Conservation (phyloP, 83 land plant genomes). For the Diphasiastrum complanatum region DNA sequence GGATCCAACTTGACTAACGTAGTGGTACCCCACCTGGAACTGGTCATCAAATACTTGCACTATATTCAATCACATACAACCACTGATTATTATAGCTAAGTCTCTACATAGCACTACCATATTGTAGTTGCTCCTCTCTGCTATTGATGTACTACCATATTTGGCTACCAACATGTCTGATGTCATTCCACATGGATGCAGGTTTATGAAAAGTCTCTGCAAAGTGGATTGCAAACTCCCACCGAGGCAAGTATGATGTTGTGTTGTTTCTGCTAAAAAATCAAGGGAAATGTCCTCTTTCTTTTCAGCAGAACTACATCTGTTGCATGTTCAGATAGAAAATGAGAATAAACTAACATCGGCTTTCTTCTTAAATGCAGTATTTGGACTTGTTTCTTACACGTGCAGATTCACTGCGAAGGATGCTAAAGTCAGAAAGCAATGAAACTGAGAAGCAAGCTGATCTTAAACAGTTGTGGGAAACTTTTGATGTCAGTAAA, state of each 20-base stretch:
- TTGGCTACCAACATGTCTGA: not conserved
- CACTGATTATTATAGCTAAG: too few species aligned
- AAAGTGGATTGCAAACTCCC: constrained; percentile 48
- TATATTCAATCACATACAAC: too few species aligned
- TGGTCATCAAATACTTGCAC: too few species aligned
- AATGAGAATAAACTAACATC: too few species aligned
- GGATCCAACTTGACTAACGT: too few species aligned
- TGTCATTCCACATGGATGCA: constrained; percentile 26
- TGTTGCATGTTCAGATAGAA: not conserved
- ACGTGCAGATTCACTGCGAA: constrained; percentile 71
- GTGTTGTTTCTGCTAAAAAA: not conserved
- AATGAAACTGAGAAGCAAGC: constrained; percentile 13
- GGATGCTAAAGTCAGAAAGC: constrained; percentile 37
- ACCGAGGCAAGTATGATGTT: constrained; percentile 50
- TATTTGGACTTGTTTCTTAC: constrained; percentile 76
- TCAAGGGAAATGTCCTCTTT: not conserved
- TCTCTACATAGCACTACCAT: not conserved
- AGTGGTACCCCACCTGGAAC: too few species aligned
- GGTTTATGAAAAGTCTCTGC: constrained; percentile 82
- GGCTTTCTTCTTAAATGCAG: constrained; percentile 32
- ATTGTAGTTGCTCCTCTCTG: not conserved
- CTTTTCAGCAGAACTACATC: not conserved
- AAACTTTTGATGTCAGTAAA: constrained; percentile 27
- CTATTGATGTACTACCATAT: not conserved
- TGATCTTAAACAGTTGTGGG: constrained; percentile 19